These are phyloP conservation scores for Cryptococcus maquisensis DNA, from an alignment of 1,284 basidiomycete species.

Conservation along the genomic window DNA sequence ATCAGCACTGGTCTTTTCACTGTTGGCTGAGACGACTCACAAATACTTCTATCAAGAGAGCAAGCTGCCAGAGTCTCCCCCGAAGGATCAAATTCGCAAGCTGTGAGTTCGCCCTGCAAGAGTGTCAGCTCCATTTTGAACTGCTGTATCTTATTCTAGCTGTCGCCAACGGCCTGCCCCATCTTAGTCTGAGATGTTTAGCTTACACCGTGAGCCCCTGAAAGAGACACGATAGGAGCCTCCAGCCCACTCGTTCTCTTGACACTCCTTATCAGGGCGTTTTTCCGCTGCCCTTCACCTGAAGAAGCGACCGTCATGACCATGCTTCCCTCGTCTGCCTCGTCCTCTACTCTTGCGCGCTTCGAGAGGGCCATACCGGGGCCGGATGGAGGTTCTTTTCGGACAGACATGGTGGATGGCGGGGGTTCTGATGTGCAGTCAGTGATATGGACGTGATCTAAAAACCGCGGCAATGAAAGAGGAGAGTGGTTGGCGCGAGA, in stretches of 20 bases:
- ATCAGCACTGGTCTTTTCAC: not conserved
- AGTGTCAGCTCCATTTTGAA: not conserved
- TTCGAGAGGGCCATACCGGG: conserved; percentile 43
- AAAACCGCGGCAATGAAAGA: too few species aligned
- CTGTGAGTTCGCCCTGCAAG: conserved; percentile 46
- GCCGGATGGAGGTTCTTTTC: conserved; percentile 43
- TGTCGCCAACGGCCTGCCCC: not conserved
- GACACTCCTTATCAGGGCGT: conserved; percentile 41
- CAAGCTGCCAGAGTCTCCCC: conserved; percentile 47
- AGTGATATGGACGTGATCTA: too few species aligned
- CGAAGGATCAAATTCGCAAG: conserved; percentile 49
- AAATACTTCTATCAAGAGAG: conserved; percentile 46
- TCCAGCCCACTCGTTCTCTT: conserved; percentile 47
- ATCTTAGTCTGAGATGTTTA: not conserved
- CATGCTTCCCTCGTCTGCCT: conserved; percentile 27
- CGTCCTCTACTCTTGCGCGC: conserved; percentile 46
- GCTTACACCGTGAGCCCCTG: conserved; percentile 47
- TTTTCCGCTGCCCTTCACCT: conserved; percentile 45
- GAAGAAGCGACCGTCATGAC: conserved; percentile 44
- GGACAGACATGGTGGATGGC: conserved; percentile 32
- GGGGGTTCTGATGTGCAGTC: too few species aligned
- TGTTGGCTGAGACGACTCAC: conserved; percentile 25
- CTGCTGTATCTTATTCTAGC: not conserved
- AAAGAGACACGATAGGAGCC: conserved; percentile 43
- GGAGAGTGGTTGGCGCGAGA: too few species aligned